Evolutionary conservation across 768 basidiomycete genomes (phyloP), one percentile per base, ranked within the genome.

Genomic region (Pilatotrama ljubarskyi): DNA sequence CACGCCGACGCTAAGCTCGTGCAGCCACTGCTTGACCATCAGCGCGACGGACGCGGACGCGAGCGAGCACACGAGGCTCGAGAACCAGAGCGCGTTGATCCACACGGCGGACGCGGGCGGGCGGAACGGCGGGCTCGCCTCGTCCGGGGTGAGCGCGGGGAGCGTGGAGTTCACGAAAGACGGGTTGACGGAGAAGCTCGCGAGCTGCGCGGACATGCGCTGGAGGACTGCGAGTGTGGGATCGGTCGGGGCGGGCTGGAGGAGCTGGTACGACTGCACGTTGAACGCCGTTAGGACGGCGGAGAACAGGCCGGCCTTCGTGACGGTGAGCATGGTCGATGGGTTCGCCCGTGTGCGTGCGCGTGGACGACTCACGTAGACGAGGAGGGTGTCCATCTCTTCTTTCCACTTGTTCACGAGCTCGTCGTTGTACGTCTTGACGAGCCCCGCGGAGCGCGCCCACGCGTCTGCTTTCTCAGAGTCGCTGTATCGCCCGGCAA

Each of bases 1-100:
- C 20, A 63, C 53, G 17, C 58, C 59, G 22, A 64, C 47, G 40
- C 53, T 56, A 35, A 69, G 67, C 11, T 66, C 63, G 35, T 62
- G 62, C 1, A 70, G 36, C 71, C 68, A 70, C 42, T 72, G 69
- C 54, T 70, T 73, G n/a, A 68, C 68, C 24, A 70, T 54, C 37
- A 69, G 63, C 20, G 66, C 65, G 25, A 67, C 46, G 11, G 71
- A 56, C 1, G 70, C 71, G 11, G 68, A 59, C 9, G 66, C 59
- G 29, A 73, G 69, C 29, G 63, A 64, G 60, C 63, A 59, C 6
- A 67, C 53, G 2, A 73, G 61, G 32, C 66, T 67, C 15, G 61
- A 53, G 49, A 69, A 68, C 67, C 68, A 69, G 1, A 72, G 56
- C 1, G 55, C 47, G 59, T 69, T 72, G 52, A 68, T 52, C 48